Base-by-base conservation (phyloP, 768 basidiomycete species). In the Lentinula aciculospora region DNA sequence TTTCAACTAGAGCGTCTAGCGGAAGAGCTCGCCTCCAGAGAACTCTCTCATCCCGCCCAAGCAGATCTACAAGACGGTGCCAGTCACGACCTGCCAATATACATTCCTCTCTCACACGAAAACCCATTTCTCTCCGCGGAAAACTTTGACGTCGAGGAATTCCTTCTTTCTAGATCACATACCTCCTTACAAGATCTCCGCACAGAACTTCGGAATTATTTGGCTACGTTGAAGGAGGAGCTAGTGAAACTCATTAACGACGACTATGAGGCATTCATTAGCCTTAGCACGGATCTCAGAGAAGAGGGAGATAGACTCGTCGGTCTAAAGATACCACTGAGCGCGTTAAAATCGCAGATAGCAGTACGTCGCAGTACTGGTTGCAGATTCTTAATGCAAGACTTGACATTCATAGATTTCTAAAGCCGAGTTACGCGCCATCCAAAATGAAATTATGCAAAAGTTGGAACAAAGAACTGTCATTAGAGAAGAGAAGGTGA, bases 251-350 rank as follows among this genome's bases (percentile, higher is more conserved):
- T 98, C 66, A 97, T 98, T 69, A 98, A 99, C 71, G 89, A 94
- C 64, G 97, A 98, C 72, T 99, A 98, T 66, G 94, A 94, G 69
- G 94, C 94, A 13, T 99, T 98, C 68, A 96, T 98, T 65, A 93
- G 91, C 64, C 77, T 99, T 29, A 95, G 95, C 62, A 94, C 95
- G 3, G 94, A 98, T 65, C 69, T 98, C 62, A 81, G 86, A 62
- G 93, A 89, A 44, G 95, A 98, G 71, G 89, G 90, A 2, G 76
- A 78, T 37, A 77, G 92, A 61, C 69, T 96, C 63, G 77, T 80
- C 58, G 75, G 80, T 58, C 67, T 99, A 58, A 84, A 85, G 62
- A 70, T 69, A 25, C 95, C 96, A 0, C 69, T 99, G 53, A 71
- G 66, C 8, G 77, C 74, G 21, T 68, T 98, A 21, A 83, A 82